Percentiles rank a stretch among this genome's conserved stretches.
phyloP scores from a whole-genome alignment of 495 filamentous ascomycete species.

The Cercophora sp. region DNA sequence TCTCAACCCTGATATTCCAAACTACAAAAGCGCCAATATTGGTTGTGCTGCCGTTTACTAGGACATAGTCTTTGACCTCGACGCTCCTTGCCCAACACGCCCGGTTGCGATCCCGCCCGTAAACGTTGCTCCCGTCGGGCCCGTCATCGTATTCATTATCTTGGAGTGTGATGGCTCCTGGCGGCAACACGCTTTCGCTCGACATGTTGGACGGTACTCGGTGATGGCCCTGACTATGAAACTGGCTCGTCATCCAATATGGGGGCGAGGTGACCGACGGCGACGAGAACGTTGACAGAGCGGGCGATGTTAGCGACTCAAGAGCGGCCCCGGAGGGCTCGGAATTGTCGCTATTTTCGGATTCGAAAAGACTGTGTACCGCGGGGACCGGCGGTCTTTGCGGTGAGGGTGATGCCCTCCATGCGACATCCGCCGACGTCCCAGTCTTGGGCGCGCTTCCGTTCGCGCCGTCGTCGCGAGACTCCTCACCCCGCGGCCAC shows the following conservation, averaged over 20 bases:
- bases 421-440: no score
- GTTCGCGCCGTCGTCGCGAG: no score
- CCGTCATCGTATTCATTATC: conserved; percentile 48
- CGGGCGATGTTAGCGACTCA: no score
- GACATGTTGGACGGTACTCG: conserved; percentile 40
- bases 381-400: no score
- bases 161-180: conserved; percentile 48
- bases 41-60: conserved; percentile 47
- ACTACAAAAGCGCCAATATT: conserved; percentile 56
- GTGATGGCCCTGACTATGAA: no score
- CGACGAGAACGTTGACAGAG: conserved; percentile 14
- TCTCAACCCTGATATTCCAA: conserved; percentile 54
- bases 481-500: no score
- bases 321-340: conserved; percentile 13
- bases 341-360: conserved; percentile 13
- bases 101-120: conserved; percentile 41
- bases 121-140: conserved; percentile 26
- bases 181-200: conserved; percentile 38
- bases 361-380: conserved; percentile 8
- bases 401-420: no score
- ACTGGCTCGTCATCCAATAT: no score
- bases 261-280: conserved; percentile 30
- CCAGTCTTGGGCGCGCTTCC: no score
- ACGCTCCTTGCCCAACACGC: conserved; percentile 57
- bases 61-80: conserved; percentile 46